Evolutionary conservation across 1,284 basidiomycete genomes (phyloP), one percentile per base, ranked within the genome.

Genomic region (Microbotryum saponariae): DNA sequence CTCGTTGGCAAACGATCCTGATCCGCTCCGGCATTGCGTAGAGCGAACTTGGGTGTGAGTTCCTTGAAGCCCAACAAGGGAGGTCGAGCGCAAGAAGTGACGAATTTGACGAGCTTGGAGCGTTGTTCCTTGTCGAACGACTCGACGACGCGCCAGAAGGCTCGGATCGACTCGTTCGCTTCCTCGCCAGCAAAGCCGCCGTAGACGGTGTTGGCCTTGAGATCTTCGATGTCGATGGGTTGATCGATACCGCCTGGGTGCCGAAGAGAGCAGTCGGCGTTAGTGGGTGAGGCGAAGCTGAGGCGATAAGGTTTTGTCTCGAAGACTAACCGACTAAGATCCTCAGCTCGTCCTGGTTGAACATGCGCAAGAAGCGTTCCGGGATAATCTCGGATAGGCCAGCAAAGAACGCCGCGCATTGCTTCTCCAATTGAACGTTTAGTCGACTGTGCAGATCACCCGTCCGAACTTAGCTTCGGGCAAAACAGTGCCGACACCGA

Each of bases 1-100:
- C 64, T 66, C 18, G 70, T 88, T 0, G 91, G 92, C 55, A 94
- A 76, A 9, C 92, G 81, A 49, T 81, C 79, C 66, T 87, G 79
- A 72, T 94, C 89, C 1, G 71, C 71, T 2, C 88, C 87, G 12
- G 85, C 81, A 65, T 88, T 88, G 8, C 89, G 82, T 58, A 97
- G 91, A 1, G 84, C 84, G 70, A 96, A 94, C 59, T 85, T 82
- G 0, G 92, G 92, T 21, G 84, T 80, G 4, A 97, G 81, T 71
- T 92, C 87, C 67, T 85, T 86, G 79, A 97, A 97, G 0, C 92
- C 86, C 71, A 71, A 88, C 83, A 97, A 76, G 0, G 92, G 92
- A 0, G 92, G 91, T 14, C 91, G 81, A 66, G 88, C 87, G 72
- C 91, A 94, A 64, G 87, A 89, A 9, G 92, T 96, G 20, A 90